Percentiles rank a stretch among this genome's conserved stretches.
phyloP scores from a whole-genome alignment of 2,329 filamentous ascomycete species.

The Fusarium sp. region DNA sequence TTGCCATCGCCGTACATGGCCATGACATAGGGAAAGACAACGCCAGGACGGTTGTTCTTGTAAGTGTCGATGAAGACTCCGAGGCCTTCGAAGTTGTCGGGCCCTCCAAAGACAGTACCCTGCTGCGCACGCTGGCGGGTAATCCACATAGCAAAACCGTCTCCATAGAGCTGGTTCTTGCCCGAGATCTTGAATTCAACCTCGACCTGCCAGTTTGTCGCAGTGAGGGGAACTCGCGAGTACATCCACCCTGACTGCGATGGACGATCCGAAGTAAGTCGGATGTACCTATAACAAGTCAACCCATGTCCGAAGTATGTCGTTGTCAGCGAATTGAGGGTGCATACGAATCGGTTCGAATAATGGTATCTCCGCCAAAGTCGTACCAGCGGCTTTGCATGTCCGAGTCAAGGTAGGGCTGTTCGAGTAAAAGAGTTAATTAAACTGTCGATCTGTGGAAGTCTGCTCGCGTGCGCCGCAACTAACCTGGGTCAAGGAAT shows the following conservation, averaged over 20 bases:
- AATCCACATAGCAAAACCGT: conserved; percentile 98
- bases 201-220: conserved; percentile 98
- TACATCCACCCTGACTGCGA: conserved; percentile 95
- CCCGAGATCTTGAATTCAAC: conserved; percentile 96
- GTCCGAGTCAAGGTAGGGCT: conserved; percentile 98
- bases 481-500: conserved; percentile 83
- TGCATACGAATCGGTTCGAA: conserved; percentile 76
- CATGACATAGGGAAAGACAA: conserved; percentile 98
- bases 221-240: conserved; percentile 92
- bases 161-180: conserved; percentile 89
- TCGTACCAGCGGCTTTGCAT: conserved; percentile 99
- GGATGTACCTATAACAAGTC: conserved; percentile 77
- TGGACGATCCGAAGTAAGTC: conserved; percentile 88
- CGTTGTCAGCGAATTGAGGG: conserved; percentile 19
- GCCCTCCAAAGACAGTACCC: conserved; percentile 88
- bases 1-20: conserved; percentile 96
- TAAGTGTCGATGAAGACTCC: conserved; percentile 98
- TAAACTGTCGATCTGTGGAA: conserved; percentile 22
- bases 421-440: conserved; percentile 43
- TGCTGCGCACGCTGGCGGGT: conserved; percentile 87
- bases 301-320: conserved; percentile 31
- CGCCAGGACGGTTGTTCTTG: conserved; percentile 98
- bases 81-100: conserved; percentile 91
- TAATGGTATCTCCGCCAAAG: conserved; percentile 94
- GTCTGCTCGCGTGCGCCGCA: conserved; percentile 39